phyloP scores from a whole-genome alignment of 2,329 filamentous ascomycete genomes.

The Penicillium sp. region DNA sequence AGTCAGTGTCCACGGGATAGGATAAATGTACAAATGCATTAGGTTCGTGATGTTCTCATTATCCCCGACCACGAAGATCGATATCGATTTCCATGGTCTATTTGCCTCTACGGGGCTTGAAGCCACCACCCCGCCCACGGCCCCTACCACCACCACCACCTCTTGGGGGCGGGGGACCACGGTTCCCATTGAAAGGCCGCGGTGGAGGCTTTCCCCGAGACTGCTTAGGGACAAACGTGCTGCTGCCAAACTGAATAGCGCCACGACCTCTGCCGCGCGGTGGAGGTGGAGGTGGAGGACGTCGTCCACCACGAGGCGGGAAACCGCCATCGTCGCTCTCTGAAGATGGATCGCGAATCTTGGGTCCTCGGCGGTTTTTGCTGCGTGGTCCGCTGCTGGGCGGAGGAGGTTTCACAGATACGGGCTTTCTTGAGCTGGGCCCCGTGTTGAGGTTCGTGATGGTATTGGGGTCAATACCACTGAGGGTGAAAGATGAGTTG shows the following conservation, averaged over 20 bases:
- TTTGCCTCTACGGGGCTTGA: slow-evolving; percentile 12
- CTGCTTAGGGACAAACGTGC: slow-evolving; percentile 26
- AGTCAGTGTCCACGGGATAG: not conserved
- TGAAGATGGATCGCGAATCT: slow-evolving; percentile 25
- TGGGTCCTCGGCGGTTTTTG: slow-evolving; percentile 33
- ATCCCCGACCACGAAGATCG: not conserved
- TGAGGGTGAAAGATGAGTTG: slow-evolving; percentile 41
- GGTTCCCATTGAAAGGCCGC: not conserved
- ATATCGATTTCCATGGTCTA: not conserved
- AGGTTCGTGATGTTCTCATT: not conserved
- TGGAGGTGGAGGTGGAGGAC: slow-evolving; percentile 26
- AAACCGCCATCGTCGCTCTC: slow-evolving; percentile 40
- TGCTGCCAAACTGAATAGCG: slow-evolving; percentile 37
- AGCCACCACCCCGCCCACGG: slow-evolving; percentile 20
- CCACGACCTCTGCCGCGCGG: slow-evolving; percentile 27
- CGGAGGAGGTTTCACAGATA: not conserved
- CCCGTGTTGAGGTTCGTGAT: slow-evolving; percentile 41
- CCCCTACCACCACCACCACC: slow-evolving; percentile 18
- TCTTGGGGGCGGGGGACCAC: slow-evolving; percentile 10
- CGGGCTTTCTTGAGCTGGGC: slow-evolving; percentile 6
- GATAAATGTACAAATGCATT: not conserved
- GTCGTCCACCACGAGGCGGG: slow-evolving; percentile 25
- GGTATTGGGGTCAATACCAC: slow-evolving; percentile 34
- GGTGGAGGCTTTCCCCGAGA: slow-evolving; percentile 12
- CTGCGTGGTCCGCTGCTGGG: slow-evolving; percentile 3